Evolutionary conservation across 108 stramenopile genomes (phyloP).

Genomic region (Cyclotella baltica): DNA sequence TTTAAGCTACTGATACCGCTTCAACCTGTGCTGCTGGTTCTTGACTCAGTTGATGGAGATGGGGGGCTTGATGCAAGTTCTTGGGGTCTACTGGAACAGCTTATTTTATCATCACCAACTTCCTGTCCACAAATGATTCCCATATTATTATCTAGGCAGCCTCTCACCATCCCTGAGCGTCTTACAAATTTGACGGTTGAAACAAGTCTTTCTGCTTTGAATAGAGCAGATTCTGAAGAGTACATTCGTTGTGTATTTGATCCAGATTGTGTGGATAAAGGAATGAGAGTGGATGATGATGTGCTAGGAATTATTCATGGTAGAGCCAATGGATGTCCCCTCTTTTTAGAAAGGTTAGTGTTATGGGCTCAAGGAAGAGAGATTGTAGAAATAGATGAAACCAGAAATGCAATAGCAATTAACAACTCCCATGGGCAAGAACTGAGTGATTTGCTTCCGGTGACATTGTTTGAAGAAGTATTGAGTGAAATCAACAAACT

Average conservation of each 20-base stretch:
- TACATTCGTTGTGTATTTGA: slow-evolving; percentile 33
- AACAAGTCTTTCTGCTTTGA: slow-evolving; percentile 17
- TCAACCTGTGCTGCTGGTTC: slow-evolving; percentile 43
- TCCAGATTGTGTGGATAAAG: slow-evolving; percentile 14
- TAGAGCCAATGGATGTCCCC: slow-evolving; percentile 47
- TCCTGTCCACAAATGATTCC: slow-evolving; percentile 45
- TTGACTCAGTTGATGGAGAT: slow-evolving; percentile 41
- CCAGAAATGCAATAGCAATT: slow-evolving; percentile 28
- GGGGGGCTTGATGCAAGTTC: slow-evolving; percentile 48
- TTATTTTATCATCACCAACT: slow-evolving; percentile 24
- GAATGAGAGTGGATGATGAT: slow-evolving; percentile 26
- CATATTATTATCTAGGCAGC: slow-evolving; percentile 29
- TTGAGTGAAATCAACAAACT: slow-evolving; percentile 41
- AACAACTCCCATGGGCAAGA: slow-evolving; percentile 7
- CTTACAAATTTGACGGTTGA: slow-evolving; percentile 16
- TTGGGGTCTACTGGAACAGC: slow-evolving; percentile 40
- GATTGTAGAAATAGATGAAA: slow-evolving; percentile 39
- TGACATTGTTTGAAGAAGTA: slow-evolving; percentile 29
- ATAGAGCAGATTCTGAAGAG: slow-evolving; percentile 20
- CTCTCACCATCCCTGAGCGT: slow-evolving; percentile 13
- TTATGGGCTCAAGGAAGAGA: slow-evolving; percentile 40
- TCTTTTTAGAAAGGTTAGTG: slow-evolving; percentile 33
- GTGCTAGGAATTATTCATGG: slow-evolving; percentile 24
- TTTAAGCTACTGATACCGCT: slow-evolving; percentile 51
- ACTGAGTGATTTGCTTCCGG: slow-evolving; percentile 30